Percentiles rank a stretch among this genome's conserved stretches.
Conservation (phyloP, 352 stramenopile species). For the Globisporangium alternatum region DNA sequence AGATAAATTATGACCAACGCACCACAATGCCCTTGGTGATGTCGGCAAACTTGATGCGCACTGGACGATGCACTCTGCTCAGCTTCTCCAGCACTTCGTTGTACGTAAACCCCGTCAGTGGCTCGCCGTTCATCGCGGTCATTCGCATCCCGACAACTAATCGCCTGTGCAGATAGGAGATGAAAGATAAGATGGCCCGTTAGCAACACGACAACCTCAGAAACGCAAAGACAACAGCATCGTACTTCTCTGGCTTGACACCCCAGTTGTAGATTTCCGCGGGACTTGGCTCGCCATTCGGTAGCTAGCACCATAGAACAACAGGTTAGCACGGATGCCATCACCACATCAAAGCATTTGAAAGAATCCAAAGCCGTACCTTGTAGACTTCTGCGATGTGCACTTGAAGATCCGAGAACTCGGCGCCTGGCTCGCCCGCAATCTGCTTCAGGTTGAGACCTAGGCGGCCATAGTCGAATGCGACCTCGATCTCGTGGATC, state of each 20-base stretch:
- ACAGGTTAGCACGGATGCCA: not conserved
- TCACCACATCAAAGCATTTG: not conserved
- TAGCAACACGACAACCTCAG: not conserved
- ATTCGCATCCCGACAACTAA: slow-evolving; percentile 79
- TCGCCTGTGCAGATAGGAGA: slow-evolving; percentile 25
- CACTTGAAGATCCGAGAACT: slow-evolving; percentile 74
- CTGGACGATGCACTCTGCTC: slow-evolving; percentile 53
- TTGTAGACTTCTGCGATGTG: slow-evolving; percentile 86
- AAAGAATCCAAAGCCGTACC: slow-evolving; percentile 19
- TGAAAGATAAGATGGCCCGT: not conserved
- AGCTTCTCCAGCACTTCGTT: slow-evolving; percentile 76
- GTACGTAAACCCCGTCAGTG: slow-evolving; percentile 77
- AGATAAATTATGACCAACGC: slow-evolving; percentile 11
- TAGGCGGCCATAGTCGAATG: slow-evolving; percentile 70
- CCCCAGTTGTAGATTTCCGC: slow-evolving; percentile 90
- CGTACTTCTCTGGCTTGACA: slow-evolving; percentile 82
- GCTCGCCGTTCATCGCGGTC: slow-evolving; percentile 76
- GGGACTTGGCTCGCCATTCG: slow-evolving; percentile 76
- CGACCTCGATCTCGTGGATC: slow-evolving; percentile 82
- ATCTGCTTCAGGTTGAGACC: slow-evolving; percentile 86
- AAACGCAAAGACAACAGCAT: not conserved
- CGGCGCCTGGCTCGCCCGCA: slow-evolving; percentile 56
- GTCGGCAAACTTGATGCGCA: slow-evolving; percentile 85
- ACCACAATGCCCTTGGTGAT: slow-evolving; percentile 81
- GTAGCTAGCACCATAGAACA: slow-evolving; percentile 29